Conservation (phyloP, 2,329 filamentous ascomycete species). For the Talaromyces sp. region DNA sequence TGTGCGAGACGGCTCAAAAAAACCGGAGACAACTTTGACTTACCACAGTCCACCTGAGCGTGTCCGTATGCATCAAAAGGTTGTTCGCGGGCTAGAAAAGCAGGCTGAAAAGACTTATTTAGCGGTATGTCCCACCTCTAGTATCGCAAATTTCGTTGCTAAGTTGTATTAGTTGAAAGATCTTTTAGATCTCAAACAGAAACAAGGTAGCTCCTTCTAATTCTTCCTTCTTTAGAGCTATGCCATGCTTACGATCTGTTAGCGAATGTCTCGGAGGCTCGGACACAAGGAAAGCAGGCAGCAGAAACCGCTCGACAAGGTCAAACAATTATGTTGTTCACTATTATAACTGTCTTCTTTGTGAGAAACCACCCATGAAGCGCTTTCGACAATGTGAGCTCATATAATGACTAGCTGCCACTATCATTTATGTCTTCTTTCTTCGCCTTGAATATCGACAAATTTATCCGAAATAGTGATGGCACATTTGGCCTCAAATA, state of each 20-base stretch:
- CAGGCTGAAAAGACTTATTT: neutral
- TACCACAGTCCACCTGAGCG: neutral
- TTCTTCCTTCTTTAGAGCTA: neutral
- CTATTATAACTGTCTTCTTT: conserved; percentile 11
- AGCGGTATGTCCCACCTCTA: neutral
- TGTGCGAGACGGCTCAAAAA: neutral
- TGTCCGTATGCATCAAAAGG: neutral
- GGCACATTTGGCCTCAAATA: conserved; percentile 1
- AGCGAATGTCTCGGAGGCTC: conserved; percentile 13
- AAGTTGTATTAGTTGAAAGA: neutral
- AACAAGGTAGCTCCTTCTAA: neutral
- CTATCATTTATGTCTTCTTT: conserved; percentile 11
- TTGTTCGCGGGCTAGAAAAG: neutral
- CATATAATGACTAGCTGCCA: neutral
- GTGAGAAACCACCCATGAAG: neutral
- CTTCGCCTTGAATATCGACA: conserved; percentile 4
- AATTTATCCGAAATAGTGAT: conserved; percentile 9
- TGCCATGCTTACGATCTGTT: neutral
- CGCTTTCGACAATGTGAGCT: neutral
- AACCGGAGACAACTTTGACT: neutral
- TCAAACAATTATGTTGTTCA: conserved; percentile 12
- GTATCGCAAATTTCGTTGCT: neutral
- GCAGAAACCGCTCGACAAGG: conserved; percentile 9
- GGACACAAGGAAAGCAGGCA: conserved; percentile 10
- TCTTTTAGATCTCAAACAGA: neutral